Conservation (phyloP, 257 asterid species). For the Solanum pennellii region DNA sequence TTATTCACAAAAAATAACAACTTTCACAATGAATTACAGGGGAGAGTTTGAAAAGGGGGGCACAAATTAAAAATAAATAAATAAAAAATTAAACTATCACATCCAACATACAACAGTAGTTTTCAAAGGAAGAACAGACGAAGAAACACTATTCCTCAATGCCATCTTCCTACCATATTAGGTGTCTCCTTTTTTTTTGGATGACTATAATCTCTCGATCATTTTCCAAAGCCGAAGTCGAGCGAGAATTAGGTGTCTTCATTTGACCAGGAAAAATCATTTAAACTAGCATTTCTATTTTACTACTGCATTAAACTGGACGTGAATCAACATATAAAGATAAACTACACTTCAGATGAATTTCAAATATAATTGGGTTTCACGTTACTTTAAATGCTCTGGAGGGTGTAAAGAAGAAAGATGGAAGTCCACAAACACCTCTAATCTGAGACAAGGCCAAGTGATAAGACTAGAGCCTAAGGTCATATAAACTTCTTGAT, state of each 20-base stretch:
- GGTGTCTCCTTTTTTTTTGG: background rate
- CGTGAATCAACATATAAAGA: background rate
- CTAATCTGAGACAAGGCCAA: background rate
- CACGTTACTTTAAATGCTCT: background rate
- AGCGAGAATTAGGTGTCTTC: background rate
- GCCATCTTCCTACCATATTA: background rate
- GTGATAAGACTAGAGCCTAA: background rate
- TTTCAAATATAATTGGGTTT: background rate
- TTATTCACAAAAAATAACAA: background rate
- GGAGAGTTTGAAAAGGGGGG: background rate
- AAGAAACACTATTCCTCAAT: background rate
- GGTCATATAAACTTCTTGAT: background rate
- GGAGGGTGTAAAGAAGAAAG: background rate
- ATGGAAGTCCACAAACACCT: background rate
- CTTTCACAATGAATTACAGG: background rate
- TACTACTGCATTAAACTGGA: background rate
- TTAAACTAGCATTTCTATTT: background rate
- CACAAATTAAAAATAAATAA: background rate
- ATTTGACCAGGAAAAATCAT: background rate
- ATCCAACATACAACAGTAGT: background rate
- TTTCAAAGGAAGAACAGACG: background rate
- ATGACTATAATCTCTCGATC: background rate
- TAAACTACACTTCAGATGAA: background rate
- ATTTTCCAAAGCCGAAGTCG: background rate
- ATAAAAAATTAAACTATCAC: background rate